These are phyloP conservation scores for Acephala macrosclerotiorum DNA, from an alignment of 2,329 filamentous ascomycete genomes.

Conservation along the genomic window DNA sequence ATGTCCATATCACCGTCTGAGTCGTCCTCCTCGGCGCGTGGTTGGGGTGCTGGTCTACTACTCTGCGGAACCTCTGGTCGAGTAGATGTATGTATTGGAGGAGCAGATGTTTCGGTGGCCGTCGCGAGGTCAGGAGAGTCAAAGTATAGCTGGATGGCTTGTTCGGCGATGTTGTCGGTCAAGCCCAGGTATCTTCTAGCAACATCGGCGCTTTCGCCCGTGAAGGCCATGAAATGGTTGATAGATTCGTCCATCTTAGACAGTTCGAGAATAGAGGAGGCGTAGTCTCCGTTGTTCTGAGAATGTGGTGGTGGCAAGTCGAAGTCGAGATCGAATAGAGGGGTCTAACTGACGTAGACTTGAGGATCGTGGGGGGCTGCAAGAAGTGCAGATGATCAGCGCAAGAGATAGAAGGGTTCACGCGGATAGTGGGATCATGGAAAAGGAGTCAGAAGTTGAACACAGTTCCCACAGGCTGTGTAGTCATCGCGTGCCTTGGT, in stretches of 20 bases:
- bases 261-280: constrained; percentile 7
- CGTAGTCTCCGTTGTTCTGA: constrained; percentile 1
- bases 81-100: constrained; percentile 41
- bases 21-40: constrained; percentile 62
- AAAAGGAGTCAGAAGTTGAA: constrained; percentile 9
- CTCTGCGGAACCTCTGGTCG: constrained; percentile 37
- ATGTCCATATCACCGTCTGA: constrained; percentile 67
- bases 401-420: background rate
- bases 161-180: constrained; percentile 82
- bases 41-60: constrained; percentile 67
- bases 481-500: constrained; percentile 7
- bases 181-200: constrained; percentile 86
- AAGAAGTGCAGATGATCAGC: constrained; percentile 9
- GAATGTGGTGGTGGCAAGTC: constrained; percentile 9
- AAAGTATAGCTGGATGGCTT: constrained; percentile 89
- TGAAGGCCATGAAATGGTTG: constrained; percentile 82
- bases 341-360: constrained; percentile 20
- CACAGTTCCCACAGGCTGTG: background rate
- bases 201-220: constrained; percentile 74
- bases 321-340: constrained; percentile 5
- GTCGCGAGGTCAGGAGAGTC: constrained; percentile 78
- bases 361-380: constrained; percentile 18
- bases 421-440: background rate
- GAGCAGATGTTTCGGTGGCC: constrained; percentile 34
- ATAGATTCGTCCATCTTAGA: constrained; percentile 64